These are phyloP conservation scores for Macroventuria anomochaeta DNA, from an alignment of 2,329 filamentous ascomycete genomes.

Conservation along the genomic window DNA sequence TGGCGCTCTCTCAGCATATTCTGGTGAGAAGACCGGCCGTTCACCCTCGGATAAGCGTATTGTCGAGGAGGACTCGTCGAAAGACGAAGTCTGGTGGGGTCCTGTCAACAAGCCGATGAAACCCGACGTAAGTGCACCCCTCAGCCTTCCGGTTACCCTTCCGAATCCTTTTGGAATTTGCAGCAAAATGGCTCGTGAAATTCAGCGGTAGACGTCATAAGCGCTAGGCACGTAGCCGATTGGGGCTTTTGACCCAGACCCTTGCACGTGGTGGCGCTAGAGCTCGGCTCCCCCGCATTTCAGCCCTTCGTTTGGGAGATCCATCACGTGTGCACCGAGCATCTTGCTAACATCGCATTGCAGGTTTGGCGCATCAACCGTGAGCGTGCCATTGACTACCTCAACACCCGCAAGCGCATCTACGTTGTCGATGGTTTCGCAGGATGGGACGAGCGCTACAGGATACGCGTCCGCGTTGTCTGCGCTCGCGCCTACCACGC, in stretches of 20 bases:
- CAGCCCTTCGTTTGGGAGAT: slow-evolving; percentile 8
- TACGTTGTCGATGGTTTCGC: slow-evolving; percentile 98
- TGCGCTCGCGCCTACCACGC: slow-evolving; percentile 99
- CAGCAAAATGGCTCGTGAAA: slow-evolving; percentile 35
- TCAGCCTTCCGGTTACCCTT: slow-evolving; percentile 21
- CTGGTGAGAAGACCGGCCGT: slow-evolving; percentile 95
- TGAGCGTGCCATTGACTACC: slow-evolving; percentile 97
- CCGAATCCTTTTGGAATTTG: slow-evolving; percentile 16
- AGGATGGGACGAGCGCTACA: slow-evolving; percentile 98
- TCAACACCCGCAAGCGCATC: slow-evolving; percentile 98
- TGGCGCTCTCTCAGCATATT: slow-evolving; percentile 95
- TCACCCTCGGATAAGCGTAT: slow-evolving; percentile 98
- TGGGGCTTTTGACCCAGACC: slow-evolving; percentile 26
- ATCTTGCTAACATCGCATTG: slow-evolving; percentile 34
- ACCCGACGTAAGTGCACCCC: slow-evolving; percentile 75
- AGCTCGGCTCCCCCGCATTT: slow-evolving; percentile 45
- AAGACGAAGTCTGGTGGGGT: slow-evolving; percentile 97
- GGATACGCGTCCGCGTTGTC: slow-evolving; percentile 95
- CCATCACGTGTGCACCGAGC: slow-evolving; percentile 28
- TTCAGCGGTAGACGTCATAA: slow-evolving; percentile 44
- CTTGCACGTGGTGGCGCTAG: slow-evolving; percentile 38
- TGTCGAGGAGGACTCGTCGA: slow-evolving; percentile 86
- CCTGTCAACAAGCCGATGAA: slow-evolving; percentile 99
- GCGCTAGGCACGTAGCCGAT: slow-evolving; percentile 43
- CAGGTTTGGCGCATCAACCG: slow-evolving; percentile 99